These are phyloP conservation scores for Radiomyces spectabilis DNA, from an alignment of 192 early-diverging fungal species.

Conservation along the genomic window DNA sequence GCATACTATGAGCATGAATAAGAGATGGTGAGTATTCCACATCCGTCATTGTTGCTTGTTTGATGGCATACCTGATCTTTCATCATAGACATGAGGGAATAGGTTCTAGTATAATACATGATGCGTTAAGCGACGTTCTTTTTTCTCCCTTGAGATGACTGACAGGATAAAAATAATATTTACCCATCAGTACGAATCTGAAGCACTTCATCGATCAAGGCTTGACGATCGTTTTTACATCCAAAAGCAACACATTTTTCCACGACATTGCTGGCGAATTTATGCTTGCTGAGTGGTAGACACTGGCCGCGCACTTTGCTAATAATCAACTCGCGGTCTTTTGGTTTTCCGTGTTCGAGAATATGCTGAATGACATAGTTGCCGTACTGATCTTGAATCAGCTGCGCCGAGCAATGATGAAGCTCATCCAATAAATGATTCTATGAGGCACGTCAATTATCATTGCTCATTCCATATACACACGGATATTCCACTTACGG, in stretches of 20 bases:
- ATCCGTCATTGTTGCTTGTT: too few species aligned
- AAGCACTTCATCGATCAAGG: slow-evolving; percentile 91
- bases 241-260: slow-evolving; percentile 97
- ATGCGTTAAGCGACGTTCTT: too few species aligned
- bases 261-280: slow-evolving; percentile 98
- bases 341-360: slow-evolving; percentile 83
- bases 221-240: slow-evolving; percentile 72
- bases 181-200: slow-evolving; percentile 75
- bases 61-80: too few species aligned
- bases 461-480: too few species aligned
- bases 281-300: slow-evolving; percentile 90
- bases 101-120: slow-evolving; percentile 32
- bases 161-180: too few species aligned
- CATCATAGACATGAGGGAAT: slow-evolving; percentile 89
- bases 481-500: too few species aligned
- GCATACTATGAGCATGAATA: slow-evolving; percentile 87
- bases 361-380: slow-evolving; percentile 99
- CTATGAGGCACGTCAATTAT: too few species aligned
- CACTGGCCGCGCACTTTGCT: slow-evolving; percentile 87
- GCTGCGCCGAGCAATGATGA: slow-evolving; percentile 83
- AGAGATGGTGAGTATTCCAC: too few species aligned
- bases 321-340: slow-evolving; percentile 80
- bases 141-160: too few species aligned
- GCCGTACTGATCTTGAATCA: slow-evolving; percentile 97
- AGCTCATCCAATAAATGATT: slow-evolving; percentile 88